Percentiles rank a stretch among this genome's conserved stretches.
Conservation (phyloP, 192 early-diverging fungal species). For the Rhizoclosmatium sp. region DNA sequence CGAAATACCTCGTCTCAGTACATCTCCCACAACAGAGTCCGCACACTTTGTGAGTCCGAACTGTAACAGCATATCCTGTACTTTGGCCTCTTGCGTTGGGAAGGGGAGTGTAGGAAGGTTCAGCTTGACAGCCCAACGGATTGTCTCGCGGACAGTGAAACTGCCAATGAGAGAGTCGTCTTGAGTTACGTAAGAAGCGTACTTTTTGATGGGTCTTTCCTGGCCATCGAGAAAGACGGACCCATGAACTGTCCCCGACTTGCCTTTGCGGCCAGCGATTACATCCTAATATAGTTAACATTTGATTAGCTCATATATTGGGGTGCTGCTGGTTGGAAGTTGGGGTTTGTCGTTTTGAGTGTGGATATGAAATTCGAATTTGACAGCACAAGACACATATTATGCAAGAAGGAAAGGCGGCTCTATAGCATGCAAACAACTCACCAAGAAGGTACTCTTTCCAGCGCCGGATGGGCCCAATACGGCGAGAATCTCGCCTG, state of each 20-base stretch:
- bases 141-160: conserved; percentile 72
- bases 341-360: too few relatives aligned
- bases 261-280: conserved; percentile 15
- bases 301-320: not conserved
- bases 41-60: conserved; percentile 63
- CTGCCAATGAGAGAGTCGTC: conserved; percentile 36
- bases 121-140: conserved; percentile 71
- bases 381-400: not conserved
- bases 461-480: too few relatives aligned
- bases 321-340: not conserved
- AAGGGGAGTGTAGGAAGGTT: conserved; percentile 56
- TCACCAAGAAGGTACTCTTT: conserved; percentile 3
- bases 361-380: not conserved
- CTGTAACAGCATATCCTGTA: conserved; percentile 61
- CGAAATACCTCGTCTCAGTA: conserved; percentile 73
- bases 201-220: conserved; percentile 68
- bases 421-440: not conserved
- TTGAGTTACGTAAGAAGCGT: conserved; percentile 51
- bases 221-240: conserved; percentile 82
- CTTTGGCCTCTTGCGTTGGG: conserved; percentile 58
- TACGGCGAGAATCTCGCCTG: conserved; percentile 75
- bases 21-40: conserved; percentile 72
- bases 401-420: not conserved
- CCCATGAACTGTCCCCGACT: conserved; percentile 62
- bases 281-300: conserved; percentile 2